A percentile compares a stretch with the other conserved stretches of the same genome.
These are phyloP conservation scores for Castanopsis chinensis DNA, from an alignment of 306 rosid genomes.

Conservation along the genomic window DNA sequence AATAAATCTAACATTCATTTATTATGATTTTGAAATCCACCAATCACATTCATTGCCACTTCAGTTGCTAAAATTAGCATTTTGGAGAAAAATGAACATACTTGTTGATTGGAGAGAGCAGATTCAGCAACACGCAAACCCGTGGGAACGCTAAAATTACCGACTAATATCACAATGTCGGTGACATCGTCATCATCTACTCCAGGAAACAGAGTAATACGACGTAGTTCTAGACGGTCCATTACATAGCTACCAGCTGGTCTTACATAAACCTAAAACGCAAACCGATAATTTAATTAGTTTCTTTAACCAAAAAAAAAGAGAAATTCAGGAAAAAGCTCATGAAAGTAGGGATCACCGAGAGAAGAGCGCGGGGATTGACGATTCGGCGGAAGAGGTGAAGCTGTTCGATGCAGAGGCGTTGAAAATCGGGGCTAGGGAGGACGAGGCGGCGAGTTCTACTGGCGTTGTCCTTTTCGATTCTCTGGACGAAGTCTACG, in stretches of 20 bases:
- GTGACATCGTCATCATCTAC: slow-evolving; percentile 23
- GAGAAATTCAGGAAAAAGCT: background rate
- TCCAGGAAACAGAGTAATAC: slow-evolving; percentile 59
- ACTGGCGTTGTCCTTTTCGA: slow-evolving; percentile 41
- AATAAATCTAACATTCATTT: too few species aligned
- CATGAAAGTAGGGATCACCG: slow-evolving; percentile 40
- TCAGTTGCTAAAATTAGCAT: background rate
- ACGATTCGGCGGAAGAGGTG: slow-evolving; percentile 77
- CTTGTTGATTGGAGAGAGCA: slow-evolving; percentile 63
- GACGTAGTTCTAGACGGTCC: slow-evolving; percentile 88
- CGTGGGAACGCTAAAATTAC: slow-evolving; percentile 62
- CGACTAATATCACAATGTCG: slow-evolving; percentile 69
- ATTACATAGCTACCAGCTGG: slow-evolving; percentile 98
- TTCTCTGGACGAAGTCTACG: slow-evolving; percentile 67
- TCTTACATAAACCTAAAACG: slow-evolving; percentile 78
- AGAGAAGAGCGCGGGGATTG: slow-evolving; percentile 62
- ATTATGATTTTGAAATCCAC: too few species aligned
- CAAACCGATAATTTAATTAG: background rate
- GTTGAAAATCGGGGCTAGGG: slow-evolving; percentile 76
- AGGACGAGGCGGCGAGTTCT: slow-evolving; percentile 40
- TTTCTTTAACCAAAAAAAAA: background rate
- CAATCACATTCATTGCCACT: too few species aligned
- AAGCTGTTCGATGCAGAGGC: slow-evolving; percentile 70
- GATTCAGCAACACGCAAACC: slow-evolving; percentile 84
- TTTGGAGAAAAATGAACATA: slow-evolving; percentile 19